phyloP scores from a whole-genome alignment of 805 yeast genomes.

The Ogataea zsoltii region DNA sequence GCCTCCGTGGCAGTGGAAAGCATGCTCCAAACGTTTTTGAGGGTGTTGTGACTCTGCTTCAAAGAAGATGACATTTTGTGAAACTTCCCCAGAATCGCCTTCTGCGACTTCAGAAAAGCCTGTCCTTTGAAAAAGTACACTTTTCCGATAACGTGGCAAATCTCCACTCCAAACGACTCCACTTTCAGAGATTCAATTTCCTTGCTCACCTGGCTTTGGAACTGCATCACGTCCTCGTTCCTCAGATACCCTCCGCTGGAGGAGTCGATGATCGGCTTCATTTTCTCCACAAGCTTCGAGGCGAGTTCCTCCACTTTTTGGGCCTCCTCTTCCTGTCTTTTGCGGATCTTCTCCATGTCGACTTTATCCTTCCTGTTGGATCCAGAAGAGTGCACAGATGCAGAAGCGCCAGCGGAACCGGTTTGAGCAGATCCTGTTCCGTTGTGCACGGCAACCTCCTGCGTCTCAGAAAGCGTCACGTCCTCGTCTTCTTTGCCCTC shows the following conservation, averaged over 20 bases:
- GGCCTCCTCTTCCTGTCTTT: slow-evolving; percentile 37
- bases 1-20: slow-evolving; percentile 77
- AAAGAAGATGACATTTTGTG: slow-evolving; percentile 60
- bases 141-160: slow-evolving; percentile 72
- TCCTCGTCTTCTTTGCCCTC: slow-evolving; percentile 34
- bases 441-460: slow-evolving; percentile 16
- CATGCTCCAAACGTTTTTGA: slow-evolving; percentile 70
- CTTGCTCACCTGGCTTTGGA: slow-evolving; percentile 62
- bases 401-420: background rate
- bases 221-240: slow-evolving; percentile 48
- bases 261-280: slow-evolving; percentile 41
- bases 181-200: slow-evolving; percentile 83
- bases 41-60: slow-evolving; percentile 72
- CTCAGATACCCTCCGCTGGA: slow-evolving; percentile 42
- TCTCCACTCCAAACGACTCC: slow-evolving; percentile 85
- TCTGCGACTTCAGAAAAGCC: slow-evolving; percentile 65
- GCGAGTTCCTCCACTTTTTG: slow-evolving; percentile 58
- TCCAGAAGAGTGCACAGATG: background rate
- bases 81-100: slow-evolving; percentile 64
- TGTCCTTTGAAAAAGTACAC: slow-evolving; percentile 66
- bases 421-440: background rate
- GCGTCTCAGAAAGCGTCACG: slow-evolving; percentile 18
- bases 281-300: slow-evolving; percentile 46
- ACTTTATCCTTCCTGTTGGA: slow-evolving; percentile 16
- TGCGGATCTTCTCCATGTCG: slow-evolving; percentile 29